Base-by-base conservation (phyloP, 257 asterid genomes). In the Lantana camara region DNA sequence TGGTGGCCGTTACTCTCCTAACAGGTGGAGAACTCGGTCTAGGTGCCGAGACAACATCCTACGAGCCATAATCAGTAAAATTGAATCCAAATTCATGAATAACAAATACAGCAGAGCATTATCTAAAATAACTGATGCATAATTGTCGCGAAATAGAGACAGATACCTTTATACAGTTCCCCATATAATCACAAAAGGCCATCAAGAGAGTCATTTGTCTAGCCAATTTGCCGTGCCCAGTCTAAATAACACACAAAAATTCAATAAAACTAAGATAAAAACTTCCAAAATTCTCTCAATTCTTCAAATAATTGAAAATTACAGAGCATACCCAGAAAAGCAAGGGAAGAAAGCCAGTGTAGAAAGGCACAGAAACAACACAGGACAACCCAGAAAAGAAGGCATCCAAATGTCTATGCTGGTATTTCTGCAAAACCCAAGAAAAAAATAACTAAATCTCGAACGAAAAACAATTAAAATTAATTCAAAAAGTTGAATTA, bases 311-410 rank as follows among this genome's bases (percentile, higher is more conserved):
- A 50, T 21, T 5, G 8, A 27, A 2, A 5, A 27, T 2, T 27
- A 27, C 32, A 63, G 35, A 69, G 24, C 73, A 37, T 86, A 90
- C 97, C 97, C 97, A 94, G 87, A 90, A 94, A 49, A 94, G 89
- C 82, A 90, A 74, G 59, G 97, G 99, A 56, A 94, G 95, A 72
- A 94, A 90, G 29, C 88, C 96, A 70, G 97, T 90, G 74, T 88
- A 90, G 70, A 94, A 94, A 59, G 99, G 99, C 73, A 94, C 99
- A 41, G 99, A 94, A 69, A 88, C 96, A 65, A 83, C 92, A 72
- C 86, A 88, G 20, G 97, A 90, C 71, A 94, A 45, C 44, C 73
- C 91, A 71, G 95, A 85, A 73, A 90, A 94, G 17, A 94, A 75
- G 57, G 82, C 84, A 84, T 94, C 99, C 86, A 86, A 70, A 63